Percentiles rank a stretch among this genome's conserved stretches.
Evolutionary conservation across 371 early-diverging fungal species (phyloP).

Genomic region (Apophysomyces ossiformis): DNA sequence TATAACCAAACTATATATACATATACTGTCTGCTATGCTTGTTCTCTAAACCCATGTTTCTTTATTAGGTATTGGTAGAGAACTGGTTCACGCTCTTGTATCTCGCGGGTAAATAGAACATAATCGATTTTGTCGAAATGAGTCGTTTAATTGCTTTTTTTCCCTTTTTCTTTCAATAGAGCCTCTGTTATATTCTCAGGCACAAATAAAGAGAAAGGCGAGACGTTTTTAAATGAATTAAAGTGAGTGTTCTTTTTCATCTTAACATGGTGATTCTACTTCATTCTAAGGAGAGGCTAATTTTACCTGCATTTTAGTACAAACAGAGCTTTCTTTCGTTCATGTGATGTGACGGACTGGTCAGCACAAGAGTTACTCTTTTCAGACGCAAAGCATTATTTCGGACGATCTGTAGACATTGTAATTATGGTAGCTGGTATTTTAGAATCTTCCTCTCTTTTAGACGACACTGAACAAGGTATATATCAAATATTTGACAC

Average conservation of each 20-base stretch:
- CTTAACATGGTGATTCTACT: background rate
- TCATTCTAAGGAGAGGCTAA: too few relatives aligned
- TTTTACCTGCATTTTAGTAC: background rate
- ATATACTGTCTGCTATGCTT: too few relatives aligned
- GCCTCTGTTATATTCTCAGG: slow-evolving; percentile 36
- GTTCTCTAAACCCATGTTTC: too few relatives aligned
- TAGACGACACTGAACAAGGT: slow-evolving; percentile 45
- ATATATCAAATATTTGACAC: background rate
- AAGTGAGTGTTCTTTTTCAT: slow-evolving; percentile 9
- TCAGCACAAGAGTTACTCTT: slow-evolving; percentile 50
- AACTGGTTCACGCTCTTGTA: slow-evolving; percentile 19
- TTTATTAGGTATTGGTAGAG: slow-evolving; percentile 37
- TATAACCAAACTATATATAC: too few relatives aligned
- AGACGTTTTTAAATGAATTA: slow-evolving; percentile 14
- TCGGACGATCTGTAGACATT: slow-evolving; percentile 57
- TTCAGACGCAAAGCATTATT: slow-evolving; percentile 39
- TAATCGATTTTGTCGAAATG: background rate
- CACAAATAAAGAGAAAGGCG: slow-evolving; percentile 34
- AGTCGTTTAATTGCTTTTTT: background rate
- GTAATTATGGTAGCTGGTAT: slow-evolving; percentile 73
- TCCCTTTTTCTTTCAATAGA: slow-evolving; percentile 14
- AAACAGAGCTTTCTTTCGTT: slow-evolving; percentile 35
- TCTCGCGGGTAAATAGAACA: slow-evolving; percentile 23
- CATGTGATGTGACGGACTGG: slow-evolving; percentile 65
- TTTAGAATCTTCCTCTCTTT: slow-evolving; percentile 41